Percentiles rank a stretch among this genome's conserved stretches.
These are phyloP conservation scores for Aspergillus oerlinghausenensis DNA, from an alignment of 2,329 filamentous ascomycete genomes.

Conservation along the genomic window DNA sequence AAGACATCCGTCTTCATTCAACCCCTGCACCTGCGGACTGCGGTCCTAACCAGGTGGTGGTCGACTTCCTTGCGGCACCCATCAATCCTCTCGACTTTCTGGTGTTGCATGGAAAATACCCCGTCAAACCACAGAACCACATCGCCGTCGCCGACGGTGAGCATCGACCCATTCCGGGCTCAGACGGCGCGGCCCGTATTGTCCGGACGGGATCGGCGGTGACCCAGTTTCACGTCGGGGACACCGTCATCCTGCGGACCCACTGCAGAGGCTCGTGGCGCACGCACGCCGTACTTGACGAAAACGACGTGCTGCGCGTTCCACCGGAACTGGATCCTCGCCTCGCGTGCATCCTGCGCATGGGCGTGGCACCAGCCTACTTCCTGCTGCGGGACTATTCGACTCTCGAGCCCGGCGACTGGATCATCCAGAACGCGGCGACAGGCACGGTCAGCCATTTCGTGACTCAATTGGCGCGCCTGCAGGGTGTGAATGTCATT, in stretches of 20 bases:
- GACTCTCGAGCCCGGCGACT: neutral
- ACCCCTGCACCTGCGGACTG: neutral
- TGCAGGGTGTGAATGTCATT: neutral
- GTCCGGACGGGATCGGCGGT: neutral
- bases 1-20: neutral
- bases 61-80: neutral
- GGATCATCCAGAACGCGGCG: slow-evolving; percentile 2
- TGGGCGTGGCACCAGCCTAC: neutral
- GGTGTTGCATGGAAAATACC: neutral
- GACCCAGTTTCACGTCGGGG: neutral
- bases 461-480: neutral
- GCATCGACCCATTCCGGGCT: neutral
- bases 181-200: neutral
- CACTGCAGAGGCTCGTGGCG: neutral
- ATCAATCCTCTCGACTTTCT: neutral
- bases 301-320: neutral
- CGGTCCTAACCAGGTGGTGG: neutral
- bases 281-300: neutral
- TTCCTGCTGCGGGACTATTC: slow-evolving; percentile 2
- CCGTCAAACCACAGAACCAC: neutral
- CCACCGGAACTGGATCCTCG: neutral
- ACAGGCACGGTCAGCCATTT: neutral
- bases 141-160: neutral
- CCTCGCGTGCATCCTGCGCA: neutral
- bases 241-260: neutral